Percentiles rank a stretch among this genome's conserved stretches.
Evolutionary conservation across 1,284 basidiomycete genomes (phyloP).

Genomic region (Boletus sp.): DNA sequence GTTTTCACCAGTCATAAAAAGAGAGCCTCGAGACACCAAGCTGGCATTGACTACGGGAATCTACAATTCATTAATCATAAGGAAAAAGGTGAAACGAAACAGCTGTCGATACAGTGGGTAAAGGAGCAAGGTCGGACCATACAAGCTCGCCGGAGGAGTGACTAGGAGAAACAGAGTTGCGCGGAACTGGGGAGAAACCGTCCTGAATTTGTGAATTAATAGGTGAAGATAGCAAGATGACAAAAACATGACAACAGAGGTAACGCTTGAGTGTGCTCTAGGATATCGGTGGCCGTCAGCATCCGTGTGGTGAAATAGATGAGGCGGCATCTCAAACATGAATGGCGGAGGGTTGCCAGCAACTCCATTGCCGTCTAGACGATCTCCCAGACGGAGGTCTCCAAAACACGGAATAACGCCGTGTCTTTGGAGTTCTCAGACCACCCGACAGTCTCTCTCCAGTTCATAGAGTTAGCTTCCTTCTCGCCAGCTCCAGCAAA

Average conservation of each 20-base stretch:
- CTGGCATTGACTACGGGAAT: conserved; percentile 6
- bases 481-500: conserved; percentile 79
- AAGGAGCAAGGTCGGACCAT: conserved; percentile 7
- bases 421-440: conserved; percentile 71
- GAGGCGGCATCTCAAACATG: conserved; percentile 12
- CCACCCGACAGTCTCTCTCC: conserved; percentile 74
- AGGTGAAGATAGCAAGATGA: conserved; percentile 12
- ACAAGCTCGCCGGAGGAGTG: conserved; percentile 6
- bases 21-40: background rate
- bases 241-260: conserved; percentile 16
- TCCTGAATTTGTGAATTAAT: conserved; percentile 12
- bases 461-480: conserved; percentile 72
- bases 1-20: no score
- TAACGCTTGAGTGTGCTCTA: conserved; percentile 23
- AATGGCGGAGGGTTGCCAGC: conserved; percentile 20
- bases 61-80: conserved; percentile 19
- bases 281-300: conserved; percentile 20
- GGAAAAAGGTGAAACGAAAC: conserved; percentile 9
- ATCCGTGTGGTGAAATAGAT: conserved; percentile 2
- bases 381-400: conserved; percentile 72
- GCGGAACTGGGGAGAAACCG: conserved; percentile 1
- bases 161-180: conserved; percentile 12
- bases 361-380: conserved; percentile 35
- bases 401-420: conserved; percentile 67
- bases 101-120: conserved; percentile 29